These are phyloP conservation scores for Clitoria ternatea DNA, from an alignment of 306 rosid species.

Conservation along the genomic window DNA sequence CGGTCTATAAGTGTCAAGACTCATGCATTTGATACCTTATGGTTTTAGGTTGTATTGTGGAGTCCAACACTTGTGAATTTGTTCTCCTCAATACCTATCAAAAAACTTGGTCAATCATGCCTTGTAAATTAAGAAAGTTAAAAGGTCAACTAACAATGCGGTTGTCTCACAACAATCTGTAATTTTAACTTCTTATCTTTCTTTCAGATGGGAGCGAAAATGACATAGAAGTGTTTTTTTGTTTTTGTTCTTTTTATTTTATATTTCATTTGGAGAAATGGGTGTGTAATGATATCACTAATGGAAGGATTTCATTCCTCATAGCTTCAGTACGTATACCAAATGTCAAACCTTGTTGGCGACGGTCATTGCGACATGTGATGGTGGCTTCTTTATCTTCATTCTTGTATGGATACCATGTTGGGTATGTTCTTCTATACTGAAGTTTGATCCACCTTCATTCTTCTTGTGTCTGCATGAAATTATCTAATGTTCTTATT, in stretches of 20 bases:
- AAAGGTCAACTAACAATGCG: slow-evolving; percentile 12
- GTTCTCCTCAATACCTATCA: too few relatives aligned
- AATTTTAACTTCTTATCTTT: not conserved
- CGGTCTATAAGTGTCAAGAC: too few relatives aligned
- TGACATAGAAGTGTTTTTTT: not conserved
- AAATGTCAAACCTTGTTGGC: slow-evolving; percentile 64
- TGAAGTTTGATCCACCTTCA: slow-evolving; percentile 23
- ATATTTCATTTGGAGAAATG: not conserved
- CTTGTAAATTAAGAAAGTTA: not conserved
- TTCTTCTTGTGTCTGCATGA: not conserved
- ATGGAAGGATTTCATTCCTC: slow-evolving; percentile 25
- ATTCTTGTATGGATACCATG: slow-evolving; percentile 80
- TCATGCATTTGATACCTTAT: too few relatives aligned
- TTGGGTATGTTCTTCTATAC: slow-evolving; percentile 48
- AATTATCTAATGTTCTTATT: slow-evolving; percentile 21
- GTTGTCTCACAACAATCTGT: not conserved
- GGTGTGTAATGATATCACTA: slow-evolving; percentile 23
- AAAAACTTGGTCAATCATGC: not conserved
- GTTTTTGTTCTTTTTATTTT: not conserved
- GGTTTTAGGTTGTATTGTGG: too few relatives aligned
- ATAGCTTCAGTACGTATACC: slow-evolving; percentile 35
- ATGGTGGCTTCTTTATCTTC: slow-evolving; percentile 69
- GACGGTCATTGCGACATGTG: slow-evolving; percentile 57
- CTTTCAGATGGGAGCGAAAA: not conserved
- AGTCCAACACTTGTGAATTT: too few relatives aligned